A percentile compares a stretch with the other conserved stretches of the same genome.
Evolutionary conservation across 2,329 filamentous ascomycete species (phyloP).

Genomic region (Aspergillus sp.): DNA sequence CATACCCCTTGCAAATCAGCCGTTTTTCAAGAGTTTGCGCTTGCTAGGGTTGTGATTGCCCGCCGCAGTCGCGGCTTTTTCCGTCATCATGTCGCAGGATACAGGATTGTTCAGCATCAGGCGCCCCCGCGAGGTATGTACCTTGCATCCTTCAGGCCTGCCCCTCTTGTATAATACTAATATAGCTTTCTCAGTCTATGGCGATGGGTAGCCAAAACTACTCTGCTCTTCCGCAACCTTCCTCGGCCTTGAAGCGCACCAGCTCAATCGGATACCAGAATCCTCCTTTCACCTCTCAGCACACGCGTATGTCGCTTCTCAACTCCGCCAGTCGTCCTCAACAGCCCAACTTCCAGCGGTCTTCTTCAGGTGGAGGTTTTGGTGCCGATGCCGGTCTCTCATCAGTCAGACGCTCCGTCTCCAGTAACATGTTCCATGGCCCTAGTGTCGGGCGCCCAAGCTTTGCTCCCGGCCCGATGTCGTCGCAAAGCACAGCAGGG

Average conservation of each 20-base stretch:
- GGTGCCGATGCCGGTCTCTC: slow-evolving; percentile 77
- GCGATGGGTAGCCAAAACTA: slow-evolving; percentile 84
- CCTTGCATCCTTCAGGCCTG: neutral
- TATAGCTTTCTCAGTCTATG: slow-evolving; percentile 39
- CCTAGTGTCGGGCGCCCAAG: slow-evolving; percentile 68
- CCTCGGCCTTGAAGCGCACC: slow-evolving; percentile 91
- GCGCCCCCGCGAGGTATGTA: slow-evolving; percentile 80
- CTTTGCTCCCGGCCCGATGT: slow-evolving; percentile 63
- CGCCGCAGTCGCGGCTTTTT: slow-evolving; percentile 33
- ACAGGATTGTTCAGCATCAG: slow-evolving; percentile 87
- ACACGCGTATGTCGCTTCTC: slow-evolving; percentile 82
- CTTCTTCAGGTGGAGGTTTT: slow-evolving; percentile 71
- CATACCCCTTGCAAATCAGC: neutral
- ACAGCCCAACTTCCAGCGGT: slow-evolving; percentile 85
- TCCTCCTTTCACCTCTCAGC: slow-evolving; percentile 66
- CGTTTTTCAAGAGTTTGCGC: neutral
- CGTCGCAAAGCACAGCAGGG: slow-evolving; percentile 54
- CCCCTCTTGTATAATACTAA: slow-evolving; percentile 18
- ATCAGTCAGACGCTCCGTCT: slow-evolving; percentile 79
- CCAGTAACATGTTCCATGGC: slow-evolving; percentile 64
- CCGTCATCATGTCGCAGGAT: slow-evolving; percentile 75
- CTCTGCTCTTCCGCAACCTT: slow-evolving; percentile 82
- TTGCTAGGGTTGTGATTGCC: neutral
- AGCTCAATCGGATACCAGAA: slow-evolving; percentile 71
- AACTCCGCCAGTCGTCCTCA: slow-evolving; percentile 80